Base-by-base conservation (phyloP, 768 basidiomycete genomes). In the Amanita polypyramis region DNA sequence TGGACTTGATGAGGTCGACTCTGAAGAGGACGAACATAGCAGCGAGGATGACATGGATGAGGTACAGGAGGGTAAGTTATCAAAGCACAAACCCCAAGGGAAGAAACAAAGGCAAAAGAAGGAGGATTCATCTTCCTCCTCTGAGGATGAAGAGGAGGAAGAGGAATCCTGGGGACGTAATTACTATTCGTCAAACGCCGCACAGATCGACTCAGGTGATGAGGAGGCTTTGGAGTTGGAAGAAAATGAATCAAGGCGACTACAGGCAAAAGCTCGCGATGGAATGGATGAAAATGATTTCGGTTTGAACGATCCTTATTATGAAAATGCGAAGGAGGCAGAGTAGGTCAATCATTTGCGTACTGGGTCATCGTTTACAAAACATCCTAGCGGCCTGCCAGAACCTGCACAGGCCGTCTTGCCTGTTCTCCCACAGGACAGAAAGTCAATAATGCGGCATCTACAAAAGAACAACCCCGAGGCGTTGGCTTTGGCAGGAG, bases 181-280 rank as follows among this genome's bases (percentile, higher is more conserved):
- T 52, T 97, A 94, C 65, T 95, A 95, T 60, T 79, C 88, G 3
- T 87, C 85, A 3, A 91, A 90, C 61, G 89, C 86, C 27, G 82
- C 73, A 30, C 68, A 86, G 47, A 67, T 90, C 32, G 88, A 88
- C 45, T 84, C 83, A 32, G 87, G 88, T 55, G 85, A 94, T 53
- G 93, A 95, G 56, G 93, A 95, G 62, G 86, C 80, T 29, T 77
- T 87, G 57, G 84, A 86, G 54, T 66, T 95, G 43, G 92, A 97
- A 58, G 89, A 90, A 60, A 80, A 85, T 59, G 93, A 97, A 62
- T 88, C 86, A 5, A 80, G 66, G 55, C 70, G 89, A 49, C 64
- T 95, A 38, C 94, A 95, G 62, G 62, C 66, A 32, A 92, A 88
- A 65, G 70, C 76, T 19, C 73, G 84, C 27, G 83, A 88, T 54